Conservation (phyloP, 352 stramenopile genomes). For the Phytopythium aichiense region DNA sequence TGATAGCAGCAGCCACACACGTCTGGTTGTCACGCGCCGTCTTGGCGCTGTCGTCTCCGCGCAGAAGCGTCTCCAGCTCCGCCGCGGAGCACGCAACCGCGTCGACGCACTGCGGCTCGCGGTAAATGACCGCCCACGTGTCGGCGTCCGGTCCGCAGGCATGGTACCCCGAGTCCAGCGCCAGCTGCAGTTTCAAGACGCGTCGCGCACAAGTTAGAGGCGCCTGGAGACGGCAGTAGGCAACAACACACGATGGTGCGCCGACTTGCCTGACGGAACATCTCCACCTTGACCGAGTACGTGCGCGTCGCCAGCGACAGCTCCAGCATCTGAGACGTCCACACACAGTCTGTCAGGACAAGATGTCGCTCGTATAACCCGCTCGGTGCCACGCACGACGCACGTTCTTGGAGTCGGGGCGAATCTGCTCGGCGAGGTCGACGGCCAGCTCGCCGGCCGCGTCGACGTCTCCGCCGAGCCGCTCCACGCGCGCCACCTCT, state of each 20-base stretch:
- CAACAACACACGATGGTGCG: background rate
- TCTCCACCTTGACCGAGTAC: constrained; percentile 80
- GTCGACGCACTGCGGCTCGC: constrained; percentile 51
- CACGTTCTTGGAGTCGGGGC: constrained; percentile 62
- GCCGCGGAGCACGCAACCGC: constrained; percentile 58
- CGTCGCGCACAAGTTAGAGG: background rate
- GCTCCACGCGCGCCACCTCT: constrained; percentile 27
- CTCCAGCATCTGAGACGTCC: constrained; percentile 56
- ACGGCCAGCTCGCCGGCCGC: constrained; percentile 45
- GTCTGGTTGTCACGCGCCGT: constrained; percentile 19
- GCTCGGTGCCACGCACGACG: constrained; percentile 1
- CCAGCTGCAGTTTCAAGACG: constrained; percentile 24
- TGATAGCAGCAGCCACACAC: constrained; percentile 59
- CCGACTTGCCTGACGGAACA: constrained; percentile 60
- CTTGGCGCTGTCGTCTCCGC: constrained; percentile 15
- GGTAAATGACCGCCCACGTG: constrained; percentile 76
- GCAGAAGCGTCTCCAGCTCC: constrained; percentile 34
- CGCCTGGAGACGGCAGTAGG: background rate
- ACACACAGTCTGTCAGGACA: background rate
- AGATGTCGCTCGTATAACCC: background rate
- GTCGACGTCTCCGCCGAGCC: constrained; percentile 41
- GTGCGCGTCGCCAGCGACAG: constrained; percentile 70
- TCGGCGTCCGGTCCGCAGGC: constrained; percentile 44
- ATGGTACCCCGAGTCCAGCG: constrained; percentile 61
- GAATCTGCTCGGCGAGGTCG: constrained; percentile 45